phyloP scores from a whole-genome alignment of 2,329 filamentous ascomycete species.

The Biscogniauxia marginata region DNA sequence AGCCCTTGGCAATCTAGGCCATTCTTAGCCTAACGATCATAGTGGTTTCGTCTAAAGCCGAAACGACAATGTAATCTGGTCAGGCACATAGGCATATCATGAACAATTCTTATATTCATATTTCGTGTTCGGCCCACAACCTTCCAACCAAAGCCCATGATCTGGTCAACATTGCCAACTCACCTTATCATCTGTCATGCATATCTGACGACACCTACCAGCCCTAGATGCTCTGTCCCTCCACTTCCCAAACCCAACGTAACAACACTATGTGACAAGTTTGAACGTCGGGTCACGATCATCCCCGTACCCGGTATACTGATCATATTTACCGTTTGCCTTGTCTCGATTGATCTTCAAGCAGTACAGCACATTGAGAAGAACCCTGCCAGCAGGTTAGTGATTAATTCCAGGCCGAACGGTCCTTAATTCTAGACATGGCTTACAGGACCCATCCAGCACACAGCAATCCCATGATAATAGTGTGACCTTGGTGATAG shows the following conservation, averaged over 20 bases:
- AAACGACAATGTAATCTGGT: too few species aligned
- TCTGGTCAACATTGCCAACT: not conserved
- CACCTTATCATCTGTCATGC: too few species aligned
- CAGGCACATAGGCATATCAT: too few species aligned
- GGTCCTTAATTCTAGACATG: not conserved
- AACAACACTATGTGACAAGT: slow-evolving; percentile 50
- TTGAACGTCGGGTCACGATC: slow-evolving; percentile 63
- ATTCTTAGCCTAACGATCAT: too few species aligned
- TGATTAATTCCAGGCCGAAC: not conserved
- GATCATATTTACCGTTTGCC: slow-evolving; percentile 54
- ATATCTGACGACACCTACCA: not conserved
- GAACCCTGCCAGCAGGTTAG: slow-evolving; percentile 43
- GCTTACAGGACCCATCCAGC: slow-evolving; percentile 65
- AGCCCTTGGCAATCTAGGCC: not conserved
- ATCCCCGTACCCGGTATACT: slow-evolving; percentile 57
- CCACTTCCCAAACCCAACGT: not conserved
- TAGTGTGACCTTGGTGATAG: slow-evolving; percentile 60
- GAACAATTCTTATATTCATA: not conserved
- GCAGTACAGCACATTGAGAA: slow-evolving; percentile 61
- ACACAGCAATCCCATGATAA: slow-evolving; percentile 58
- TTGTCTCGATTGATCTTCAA: slow-evolving; percentile 65
- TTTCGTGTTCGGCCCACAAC: too few species aligned
- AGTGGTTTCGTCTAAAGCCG: too few species aligned
- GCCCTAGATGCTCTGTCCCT: too few species aligned
- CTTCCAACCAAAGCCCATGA: too few species aligned